Conservation (phyloP, 2,329 filamentous ascomycete species). For the Saccharata proteae region DNA sequence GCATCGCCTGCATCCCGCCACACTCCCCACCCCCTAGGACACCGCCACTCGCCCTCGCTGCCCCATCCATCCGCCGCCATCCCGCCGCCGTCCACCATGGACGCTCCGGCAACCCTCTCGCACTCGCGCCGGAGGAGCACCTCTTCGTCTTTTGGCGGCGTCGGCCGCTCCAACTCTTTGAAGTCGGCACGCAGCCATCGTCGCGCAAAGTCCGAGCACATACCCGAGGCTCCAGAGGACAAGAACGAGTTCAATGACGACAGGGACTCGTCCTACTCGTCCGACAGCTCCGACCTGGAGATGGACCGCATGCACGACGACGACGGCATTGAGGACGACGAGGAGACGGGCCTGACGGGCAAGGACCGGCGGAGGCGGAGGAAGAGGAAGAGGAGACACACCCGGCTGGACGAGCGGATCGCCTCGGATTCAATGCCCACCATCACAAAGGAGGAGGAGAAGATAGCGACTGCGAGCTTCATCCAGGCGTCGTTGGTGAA, state of each 20-base stretch:
- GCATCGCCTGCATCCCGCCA: too few species aligned
- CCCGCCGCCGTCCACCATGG: too few species aligned
- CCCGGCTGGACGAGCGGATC: constrained; percentile 57
- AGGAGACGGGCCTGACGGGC: constrained; percentile 75
- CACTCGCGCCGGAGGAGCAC: constrained; percentile 8
- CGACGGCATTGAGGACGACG: constrained; percentile 66
- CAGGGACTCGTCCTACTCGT: too few species aligned
- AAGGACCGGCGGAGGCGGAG: constrained; percentile 58
- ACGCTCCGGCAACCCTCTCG: too few species aligned
- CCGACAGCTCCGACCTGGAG: constrained; percentile 41
- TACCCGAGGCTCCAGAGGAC: constrained; percentile 7
- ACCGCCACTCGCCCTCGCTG: too few species aligned
- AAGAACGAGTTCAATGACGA: constrained; percentile 10
- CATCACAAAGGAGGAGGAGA: constrained; percentile 59
- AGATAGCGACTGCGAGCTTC: constrained; percentile 63
- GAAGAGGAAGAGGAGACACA: constrained; percentile 55
- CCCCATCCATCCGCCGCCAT: too few species aligned
- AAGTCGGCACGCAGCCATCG: constrained; percentile 6
- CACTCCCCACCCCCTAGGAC: too few species aligned
- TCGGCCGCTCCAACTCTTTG: constrained; percentile 8
- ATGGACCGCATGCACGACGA: constrained; percentile 50
- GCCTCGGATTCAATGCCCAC: constrained; percentile 27
- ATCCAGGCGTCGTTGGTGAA: constrained; percentile 60
- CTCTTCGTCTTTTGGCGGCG: constrained; percentile 2
- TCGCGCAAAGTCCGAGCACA: constrained; percentile 6